Evolutionary conservation across 2,329 filamentous ascomycete species (phyloP), one percentile per base, ranked within the genome.

Genomic region (Cryphonectria carpinicola): DNA sequence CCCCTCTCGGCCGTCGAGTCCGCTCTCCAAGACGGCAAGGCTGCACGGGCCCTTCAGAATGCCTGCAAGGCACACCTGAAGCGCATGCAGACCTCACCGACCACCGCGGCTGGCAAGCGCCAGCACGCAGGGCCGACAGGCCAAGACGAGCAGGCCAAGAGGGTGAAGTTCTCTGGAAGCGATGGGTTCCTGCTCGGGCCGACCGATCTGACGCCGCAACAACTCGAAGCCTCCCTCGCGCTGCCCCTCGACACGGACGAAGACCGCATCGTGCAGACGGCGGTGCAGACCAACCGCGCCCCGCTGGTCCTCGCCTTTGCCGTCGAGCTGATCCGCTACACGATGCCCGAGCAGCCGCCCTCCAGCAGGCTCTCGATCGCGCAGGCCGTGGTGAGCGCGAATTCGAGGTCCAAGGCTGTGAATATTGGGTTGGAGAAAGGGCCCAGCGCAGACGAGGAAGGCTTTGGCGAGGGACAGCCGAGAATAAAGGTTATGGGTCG

Each of bases 311-410:
- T 97, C 6, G 93, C 93, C 0, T 97, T 97, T 79, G 90, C 92
- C 0, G 87, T 94, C 19, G 88, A 89, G 71, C 78, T 95, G 65
- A 79, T 97, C 63, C 90, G 92, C 62, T 90, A 92, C 77, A 97
- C 93, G 0, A 95, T 95, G 91, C 92, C 94, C 0, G 90, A 93
- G 74, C 94, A 97, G 78, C 94, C 94, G 3, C 84, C 91, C 3
- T 96, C 93, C n/a, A 95, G 93, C 78, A 86, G 93, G 63, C 82
- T 97, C 28, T 97, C 93, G 77, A 83, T 97, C 28, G 93, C 91
- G 0, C 94, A 97, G 79, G 93, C 93, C 0, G 90, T 96, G 1
- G 92, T 97, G 22, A 95, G 93, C 77, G 89, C 90, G 39, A 96
- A 95, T 77, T 94, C 92, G 72, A 88, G 90, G 74, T 89, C 88